Evolutionary conservation across 1,139 yeast genomes (phyloP), one percentile per base, ranked within the genome.

Genomic region (Pneumocystis sp.): DNA sequence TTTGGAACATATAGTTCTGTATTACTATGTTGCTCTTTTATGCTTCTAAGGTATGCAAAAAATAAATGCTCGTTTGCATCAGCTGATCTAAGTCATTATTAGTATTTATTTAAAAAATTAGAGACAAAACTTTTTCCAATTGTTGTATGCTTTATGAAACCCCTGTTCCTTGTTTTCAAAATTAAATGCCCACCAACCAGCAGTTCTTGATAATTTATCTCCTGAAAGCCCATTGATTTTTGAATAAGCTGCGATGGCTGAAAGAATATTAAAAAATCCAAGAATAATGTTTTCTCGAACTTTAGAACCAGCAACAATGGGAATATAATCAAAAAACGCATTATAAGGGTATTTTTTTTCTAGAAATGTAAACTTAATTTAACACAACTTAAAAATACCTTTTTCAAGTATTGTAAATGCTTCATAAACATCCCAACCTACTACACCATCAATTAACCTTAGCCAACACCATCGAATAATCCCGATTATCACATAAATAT

Each of bases 141-240:
- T 34, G 21, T 34, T 63, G 17, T 19, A 37, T 5, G 19, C 35
- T 37, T 8, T 42, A 2, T 60, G 50, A 29, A 60, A 40, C 19
- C 35, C n/a, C n/a, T 50, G 65, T 45, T 35, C 35, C 8, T 37
- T 59, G 6, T 59, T 62, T 31, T 34, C 35, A 29, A 67, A 34
- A 5, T 83, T 83, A 72, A 90, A 90, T 0, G 96, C 97, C 96
- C 96, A 90, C 50, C 89, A 77, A 31, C 93, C 91, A 45, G 95
- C 86, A 84, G 90, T 81, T 70, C 87, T 85, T 21, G 95, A 82
- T 29, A 90, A 80, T 72, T 89, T 89, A 62, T 91, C 80, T 0
- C 95, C 95, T 71, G 88, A 83, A 76, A 90, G 77, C 70, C 86
- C 85, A 72, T 89, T 89, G 64, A 85, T 83, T 70, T 85, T 86